phyloP scores from a whole-genome alignment of 208 protist genomes.

The Leishmania aethiopica region DNA sequence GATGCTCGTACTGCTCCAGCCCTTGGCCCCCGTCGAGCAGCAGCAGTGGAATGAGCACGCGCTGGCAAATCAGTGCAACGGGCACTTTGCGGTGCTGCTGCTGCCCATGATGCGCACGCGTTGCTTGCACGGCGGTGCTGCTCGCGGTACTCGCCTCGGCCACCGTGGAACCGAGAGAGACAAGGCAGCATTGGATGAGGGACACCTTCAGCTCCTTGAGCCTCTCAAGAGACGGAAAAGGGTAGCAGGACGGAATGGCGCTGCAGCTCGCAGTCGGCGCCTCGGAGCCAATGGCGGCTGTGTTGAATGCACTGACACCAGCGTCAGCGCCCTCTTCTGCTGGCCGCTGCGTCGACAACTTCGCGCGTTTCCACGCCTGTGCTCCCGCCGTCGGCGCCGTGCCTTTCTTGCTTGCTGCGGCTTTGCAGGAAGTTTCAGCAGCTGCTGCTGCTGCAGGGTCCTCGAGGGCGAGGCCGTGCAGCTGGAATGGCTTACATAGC shows the following conservation, averaged over 20 bases:
- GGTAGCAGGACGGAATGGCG: slow-evolving; percentile 28
- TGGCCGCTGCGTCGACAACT: slow-evolving; percentile 22
- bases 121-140: background rate
- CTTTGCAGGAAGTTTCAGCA: background rate
- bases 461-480: slow-evolving; percentile 16
- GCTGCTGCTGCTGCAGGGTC: background rate
- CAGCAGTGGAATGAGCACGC: slow-evolving; percentile 76
- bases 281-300: background rate
- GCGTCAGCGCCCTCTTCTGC: background rate
- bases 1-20: slow-evolving; percentile 29
- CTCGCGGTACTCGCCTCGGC: background rate
- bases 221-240: slow-evolving; percentile 14
- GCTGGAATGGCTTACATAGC: slow-evolving; percentile 31
- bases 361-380: slow-evolving; percentile 2
- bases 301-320: background rate
- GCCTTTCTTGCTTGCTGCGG: background rate
- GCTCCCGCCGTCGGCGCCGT: background rate
- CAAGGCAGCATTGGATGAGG: slow-evolving; percentile 24
- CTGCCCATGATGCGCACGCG: background rate
- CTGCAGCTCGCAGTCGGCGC: background rate
- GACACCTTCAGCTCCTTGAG: slow-evolving; percentile 12
- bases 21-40: slow-evolving; percentile 39
- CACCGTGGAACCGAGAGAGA: slow-evolving; percentile 9
- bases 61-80: slow-evolving; percentile 59
- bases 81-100: slow-evolving; percentile 15